These are phyloP conservation scores for Murraya koenigii DNA, from an alignment of 345 rosid genomes.

Conservation along the genomic window DNA sequence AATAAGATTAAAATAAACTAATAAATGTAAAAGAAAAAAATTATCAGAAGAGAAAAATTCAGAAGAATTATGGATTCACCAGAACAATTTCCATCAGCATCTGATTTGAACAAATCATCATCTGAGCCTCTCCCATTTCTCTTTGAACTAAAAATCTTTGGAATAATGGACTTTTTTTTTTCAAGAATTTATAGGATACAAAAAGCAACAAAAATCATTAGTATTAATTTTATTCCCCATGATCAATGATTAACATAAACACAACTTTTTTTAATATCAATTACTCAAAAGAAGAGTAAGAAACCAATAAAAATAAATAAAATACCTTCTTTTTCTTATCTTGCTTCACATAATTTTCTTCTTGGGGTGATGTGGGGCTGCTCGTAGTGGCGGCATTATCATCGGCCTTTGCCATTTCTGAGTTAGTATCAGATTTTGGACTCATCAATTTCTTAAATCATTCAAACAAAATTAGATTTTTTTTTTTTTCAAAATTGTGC, in stretches of 20 bases:
- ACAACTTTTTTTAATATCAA: neutral
- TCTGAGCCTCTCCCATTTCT: conserved; percentile 36
- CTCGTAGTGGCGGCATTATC: conserved; percentile 7
- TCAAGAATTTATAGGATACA: neutral
- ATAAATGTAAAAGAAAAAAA: neutral
- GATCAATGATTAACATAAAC: neutral
- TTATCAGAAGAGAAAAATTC: neutral
- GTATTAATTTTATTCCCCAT: neutral
- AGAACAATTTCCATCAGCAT: conserved; percentile 22
- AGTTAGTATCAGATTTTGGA: conserved; percentile 20
- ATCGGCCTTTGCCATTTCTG: conserved; percentile 35
- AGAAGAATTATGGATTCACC: conserved; percentile 23
- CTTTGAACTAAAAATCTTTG: conserved; percentile 69
- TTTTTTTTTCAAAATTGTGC: neutral
- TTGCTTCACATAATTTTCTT: conserved; percentile 46
- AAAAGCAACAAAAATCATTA: neutral
- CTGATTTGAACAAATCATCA: conserved; percentile 27
- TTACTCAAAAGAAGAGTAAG: neutral
- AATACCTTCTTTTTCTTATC: conserved; percentile 81
- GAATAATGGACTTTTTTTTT: conserved; percentile 50
- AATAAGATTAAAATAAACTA: neutral
- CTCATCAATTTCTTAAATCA: conserved; percentile 23
- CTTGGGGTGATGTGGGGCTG: conserved; percentile 5
- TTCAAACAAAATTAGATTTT: neutral
- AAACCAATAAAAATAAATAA: neutral